Base-by-base conservation (phyloP, 2,329 filamentous ascomycete species). In the Dactylonectria estremocensis region DNA sequence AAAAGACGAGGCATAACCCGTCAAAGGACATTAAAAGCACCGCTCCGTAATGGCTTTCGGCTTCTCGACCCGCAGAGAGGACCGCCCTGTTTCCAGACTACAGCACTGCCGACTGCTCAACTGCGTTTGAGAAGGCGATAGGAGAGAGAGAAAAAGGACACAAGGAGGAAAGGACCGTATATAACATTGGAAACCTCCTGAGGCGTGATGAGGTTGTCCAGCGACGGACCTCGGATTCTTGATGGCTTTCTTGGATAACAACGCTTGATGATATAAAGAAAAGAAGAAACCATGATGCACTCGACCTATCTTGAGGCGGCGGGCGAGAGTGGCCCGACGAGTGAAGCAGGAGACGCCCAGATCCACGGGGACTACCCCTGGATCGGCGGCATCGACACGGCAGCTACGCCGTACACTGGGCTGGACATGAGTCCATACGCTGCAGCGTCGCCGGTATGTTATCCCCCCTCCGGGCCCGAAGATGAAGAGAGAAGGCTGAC, bases 101-200 rank as follows among this genome's bases (percentile, higher is more conserved):
- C 69, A 69, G 71, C 70, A 74, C 69, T 74, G 73, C 73, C 73
- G 74, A 50, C 67, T 74, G 57, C 71, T 76, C 59, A 76, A 75
- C 71, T 74, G 72, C 62, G 70, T 71, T 63, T 75, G 62, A 64
- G 31, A 40, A 54, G n/a, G 54, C 24, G 18, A 14, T 14, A 37
- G 14, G 33, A 31, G 53, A 20, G 20, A 54, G 40, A 69, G 22
- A 28, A 45, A 57, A 48, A n/a, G 46, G 22, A 67, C 52, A 54
- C 48, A 37, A 64, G 40, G 22, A 14, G 3, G 28, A 28, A 28
- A 28, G 7, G 24, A 7, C 4, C 7, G 7, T 28, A 28, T 28
- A 20, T 33, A 49, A 45, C 48, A 56, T 48, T 48, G 43, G 24
- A 31, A 18, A 55, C 28, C 18, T 61, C 24, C 24, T 69, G 31